Base-by-base conservation (phyloP, 2,329 filamentous ascomycete species). In the Fusarium newnesense region DNA sequence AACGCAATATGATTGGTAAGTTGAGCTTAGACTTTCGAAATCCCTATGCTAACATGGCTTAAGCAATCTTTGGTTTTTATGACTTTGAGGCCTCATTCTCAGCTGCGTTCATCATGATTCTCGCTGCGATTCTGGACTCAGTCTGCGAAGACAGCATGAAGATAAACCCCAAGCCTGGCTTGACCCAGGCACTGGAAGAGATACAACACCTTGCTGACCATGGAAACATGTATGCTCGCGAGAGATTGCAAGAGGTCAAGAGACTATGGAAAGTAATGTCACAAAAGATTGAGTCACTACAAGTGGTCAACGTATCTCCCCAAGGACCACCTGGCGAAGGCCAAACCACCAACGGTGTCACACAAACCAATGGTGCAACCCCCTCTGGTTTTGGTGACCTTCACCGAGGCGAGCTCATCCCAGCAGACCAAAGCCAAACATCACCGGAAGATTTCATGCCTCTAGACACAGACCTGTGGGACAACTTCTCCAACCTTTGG, bases 1-100 rank as follows among this genome's bases (percentile, higher is more conserved):
- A 76, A 28, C 75, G 76, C 28, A 77, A 80, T 18, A 80, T 80
- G 52, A 73, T 80, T 21, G 74, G 78, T 80, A 60, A 50, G 60
- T 28, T 16, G 2, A 37, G 2, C 1, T 9, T 18, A 0, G 13
- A 1, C 1, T 34, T 19, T 13, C 11, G 4, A 21, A 18, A 13
- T 13, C 26, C 2, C 7, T 21, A 3, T 52, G 3, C 60, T 77
- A 50, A 76, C 36, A 42, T 1, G 4, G 0, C 0, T 2, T 1
- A 3, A 75, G 76, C 76, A 32, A 77, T 78, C 11, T 77, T 76
- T 56, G 76, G 76, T 8, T 77, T 77, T 43, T 77, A 76, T 2
- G 76, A 78, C 42, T 78, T 76, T 58, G 76, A 78, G 21, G 76
- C 76, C 5, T 75, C 76, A 12, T 78, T 78, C 54, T 78, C 76